Conservation (phyloP, 306 rosid species). For the Vachellia pachyceras region DNA sequence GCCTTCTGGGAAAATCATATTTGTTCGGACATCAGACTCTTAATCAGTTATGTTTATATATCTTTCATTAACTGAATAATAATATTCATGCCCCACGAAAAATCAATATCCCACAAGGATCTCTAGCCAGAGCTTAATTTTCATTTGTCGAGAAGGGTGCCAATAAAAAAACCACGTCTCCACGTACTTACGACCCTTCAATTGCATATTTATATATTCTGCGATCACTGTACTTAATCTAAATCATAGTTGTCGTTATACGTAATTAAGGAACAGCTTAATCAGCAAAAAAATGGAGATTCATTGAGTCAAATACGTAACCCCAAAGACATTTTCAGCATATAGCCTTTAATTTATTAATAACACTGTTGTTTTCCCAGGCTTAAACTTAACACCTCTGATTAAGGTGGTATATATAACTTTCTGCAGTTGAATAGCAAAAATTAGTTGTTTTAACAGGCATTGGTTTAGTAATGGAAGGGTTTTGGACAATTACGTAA, state of each 20-base stretch:
- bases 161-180: background rate
- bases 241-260: background rate
- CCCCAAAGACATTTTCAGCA: background rate
- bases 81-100: conserved; percentile 7
- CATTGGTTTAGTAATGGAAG: no score
- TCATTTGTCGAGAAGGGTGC: background rate
- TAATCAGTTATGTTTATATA: background rate
- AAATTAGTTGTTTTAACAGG: no score
- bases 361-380: background rate
- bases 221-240: background rate
- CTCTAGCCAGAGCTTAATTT: background rate
- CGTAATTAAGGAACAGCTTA: background rate
- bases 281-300: background rate
- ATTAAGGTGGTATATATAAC: no score
- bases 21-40: background rate
- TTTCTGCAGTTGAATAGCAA: no score
- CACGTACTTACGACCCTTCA: background rate
- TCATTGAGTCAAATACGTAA: background rate
- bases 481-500: no score
- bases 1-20: background rate
- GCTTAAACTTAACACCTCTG: no score
- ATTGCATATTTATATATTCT: no score
- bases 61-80: background rate
- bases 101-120: background rate
- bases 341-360: background rate